Evolutionary conservation across 768 basidiomycete genomes (phyloP), one percentile per base, ranked within the genome.

Genomic region (Sistotremastrum suecicum): DNA sequence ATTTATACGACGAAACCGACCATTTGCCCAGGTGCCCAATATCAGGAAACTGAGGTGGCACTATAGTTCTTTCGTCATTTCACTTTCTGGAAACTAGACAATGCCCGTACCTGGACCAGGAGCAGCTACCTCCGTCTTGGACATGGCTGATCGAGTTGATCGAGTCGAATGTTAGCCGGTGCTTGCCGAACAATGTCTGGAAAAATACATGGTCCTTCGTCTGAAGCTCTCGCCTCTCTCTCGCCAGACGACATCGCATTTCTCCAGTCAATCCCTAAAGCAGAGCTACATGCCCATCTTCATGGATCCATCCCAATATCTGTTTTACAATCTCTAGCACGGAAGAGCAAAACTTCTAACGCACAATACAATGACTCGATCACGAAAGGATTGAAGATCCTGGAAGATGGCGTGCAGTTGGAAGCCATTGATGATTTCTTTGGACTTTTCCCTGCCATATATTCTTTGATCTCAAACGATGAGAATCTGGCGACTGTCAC

Each of bases 1-100:
- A 95, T 61, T 99, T 99, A 65, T 76, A 89, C 0, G 86, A 91
- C 8, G 92, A 97, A 3, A 98, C 94, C 7, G 88, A 83, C 95
- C 94, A 99, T 54, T 83, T 83, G 39, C 86, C 95, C 34, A 87
- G 74, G 38, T 76, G 70, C 6, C 90, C 90, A 44, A 99, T 86
- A 60, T 88, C 83, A 28, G 84, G 86, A 2, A 20, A 20, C 2
- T 20, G 20, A 20, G 20, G 20, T 20, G 20, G 20, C 20, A 20
- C 20, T 20, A 20, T 2, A 20, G 20, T 20, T 20, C 1, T 20
- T 20, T 20, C 20, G 20, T 20, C 2, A 20, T 20, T 20, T 20
- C 20, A 20, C 20, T 20, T 20, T 20, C 20, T 20, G 20, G 20
- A 20, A 2, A 20, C 20, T 20, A 20, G 20, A 20, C 2, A 2